Evolutionary conservation across 192 early-diverging fungal genomes (phyloP).

Genomic region (Chytriomyces sp.): DNA sequence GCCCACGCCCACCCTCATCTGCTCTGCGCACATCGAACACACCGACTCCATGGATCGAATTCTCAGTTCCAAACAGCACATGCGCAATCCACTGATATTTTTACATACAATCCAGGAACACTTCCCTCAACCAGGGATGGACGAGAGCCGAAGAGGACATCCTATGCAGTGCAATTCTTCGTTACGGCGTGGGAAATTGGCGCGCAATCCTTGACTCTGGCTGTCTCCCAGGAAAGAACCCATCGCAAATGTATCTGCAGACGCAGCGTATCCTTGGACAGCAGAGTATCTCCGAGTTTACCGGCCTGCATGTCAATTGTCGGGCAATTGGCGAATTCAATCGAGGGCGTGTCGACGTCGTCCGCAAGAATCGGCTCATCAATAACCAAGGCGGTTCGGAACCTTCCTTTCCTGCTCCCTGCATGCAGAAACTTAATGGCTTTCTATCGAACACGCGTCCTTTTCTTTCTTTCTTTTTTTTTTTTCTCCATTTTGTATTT

Average conservation of each 20-base stretch:
- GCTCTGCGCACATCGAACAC: too few species aligned
- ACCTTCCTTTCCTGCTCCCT: neutral
- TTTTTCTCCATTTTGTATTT: neutral
- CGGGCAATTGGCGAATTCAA: conserved; percentile 86
- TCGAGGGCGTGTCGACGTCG: conserved; percentile 82
- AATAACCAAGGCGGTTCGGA: conserved; percentile 78
- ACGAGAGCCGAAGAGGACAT: conserved; percentile 81
- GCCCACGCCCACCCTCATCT: neutral
- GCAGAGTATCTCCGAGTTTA: conserved; percentile 93
- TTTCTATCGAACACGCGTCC: neutral
- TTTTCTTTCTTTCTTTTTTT: neutral
- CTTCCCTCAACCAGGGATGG: conserved; percentile 69
- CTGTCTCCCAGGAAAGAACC: conserved; percentile 93
- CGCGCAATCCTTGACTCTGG: conserved; percentile 90
- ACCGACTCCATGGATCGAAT: too few species aligned
- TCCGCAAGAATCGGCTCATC: conserved; percentile 93
- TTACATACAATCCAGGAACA: conserved; percentile 1
- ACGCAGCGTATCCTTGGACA: conserved; percentile 93
- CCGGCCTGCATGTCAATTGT: conserved; percentile 88
- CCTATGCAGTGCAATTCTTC: conserved; percentile 81
- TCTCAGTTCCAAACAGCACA: neutral
- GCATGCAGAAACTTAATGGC: neutral
- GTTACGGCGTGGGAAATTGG: conserved; percentile 95
- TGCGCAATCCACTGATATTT: neutral
- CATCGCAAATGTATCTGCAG: conserved; percentile 96